Percentiles rank a stretch among this genome's conserved stretches.
phyloP scores from a whole-genome alignment of 164 flowering plant genomes.

The Chimonanthus salicifolius region DNA sequence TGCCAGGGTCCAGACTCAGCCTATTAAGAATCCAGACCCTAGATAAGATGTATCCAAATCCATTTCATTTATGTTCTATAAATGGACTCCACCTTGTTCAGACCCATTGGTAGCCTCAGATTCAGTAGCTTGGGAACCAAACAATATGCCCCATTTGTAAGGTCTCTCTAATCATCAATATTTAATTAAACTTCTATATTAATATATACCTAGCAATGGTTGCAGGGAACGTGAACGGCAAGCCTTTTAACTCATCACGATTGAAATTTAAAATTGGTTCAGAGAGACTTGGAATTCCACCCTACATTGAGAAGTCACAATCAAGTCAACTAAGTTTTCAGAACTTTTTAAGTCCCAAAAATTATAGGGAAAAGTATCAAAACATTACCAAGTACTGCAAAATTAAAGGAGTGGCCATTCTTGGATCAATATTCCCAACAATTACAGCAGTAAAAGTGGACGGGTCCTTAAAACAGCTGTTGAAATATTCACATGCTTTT shows the following conservation, averaged over 20 bases:
- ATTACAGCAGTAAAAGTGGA: slow-evolving; percentile 84
- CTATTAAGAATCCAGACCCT: background rate
- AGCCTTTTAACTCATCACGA: slow-evolving; percentile 84
- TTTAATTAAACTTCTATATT: background rate
- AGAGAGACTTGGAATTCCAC: slow-evolving; percentile 84
- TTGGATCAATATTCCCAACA: slow-evolving; percentile 84
- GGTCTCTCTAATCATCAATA: background rate
- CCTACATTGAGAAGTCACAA: slow-evolving; percentile 40
- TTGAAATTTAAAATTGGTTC: slow-evolving; percentile 54
- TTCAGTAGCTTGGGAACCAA: background rate
- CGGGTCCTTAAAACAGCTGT: slow-evolving; percentile 85
- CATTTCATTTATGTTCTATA: no score
- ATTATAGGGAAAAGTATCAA: background rate
- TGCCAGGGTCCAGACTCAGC: background rate
- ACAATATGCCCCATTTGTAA: background rate
- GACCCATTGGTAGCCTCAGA: background rate
- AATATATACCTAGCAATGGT: slow-evolving; percentile 47
- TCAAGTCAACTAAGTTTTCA: slow-evolving; percentile 12
- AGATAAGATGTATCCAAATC: background rate
- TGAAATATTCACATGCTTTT: slow-evolving; percentile 83
- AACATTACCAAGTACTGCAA: slow-evolving; percentile 75
- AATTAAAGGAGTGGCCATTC: slow-evolving; percentile 61
- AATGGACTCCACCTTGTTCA: background rate
- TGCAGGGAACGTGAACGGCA: slow-evolving; percentile 79
- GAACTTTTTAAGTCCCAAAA: background rate